phyloP scores from a whole-genome alignment of 2,329 filamentous ascomycete species.

The Colletotrichum sidae region DNA sequence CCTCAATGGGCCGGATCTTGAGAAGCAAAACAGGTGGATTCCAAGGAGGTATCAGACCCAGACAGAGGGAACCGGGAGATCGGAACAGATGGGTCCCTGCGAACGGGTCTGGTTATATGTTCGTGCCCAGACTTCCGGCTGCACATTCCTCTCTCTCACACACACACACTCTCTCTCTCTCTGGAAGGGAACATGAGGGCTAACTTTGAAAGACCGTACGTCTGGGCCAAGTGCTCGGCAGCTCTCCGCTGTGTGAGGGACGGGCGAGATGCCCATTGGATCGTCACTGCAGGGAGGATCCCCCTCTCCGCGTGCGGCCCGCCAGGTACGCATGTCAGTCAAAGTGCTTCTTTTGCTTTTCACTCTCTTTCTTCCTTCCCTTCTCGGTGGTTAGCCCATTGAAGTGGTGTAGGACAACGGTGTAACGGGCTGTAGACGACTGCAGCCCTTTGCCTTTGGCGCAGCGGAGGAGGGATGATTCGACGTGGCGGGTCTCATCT shows the following conservation, averaged over 20 bases:
- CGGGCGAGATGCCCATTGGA: conserved; percentile 2
- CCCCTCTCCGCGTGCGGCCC: conserved; percentile 1
- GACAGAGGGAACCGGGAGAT: background rate
- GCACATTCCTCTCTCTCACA: background rate
- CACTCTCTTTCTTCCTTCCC: background rate
- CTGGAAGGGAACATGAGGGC: background rate
- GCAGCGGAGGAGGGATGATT: no score
- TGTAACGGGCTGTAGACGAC: conserved; percentile 21
- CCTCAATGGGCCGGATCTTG: conserved; percentile 1
- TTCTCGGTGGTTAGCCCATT: background rate
- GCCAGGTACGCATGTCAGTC: conserved; percentile 21
- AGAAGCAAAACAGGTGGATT: conserved; percentile 3
- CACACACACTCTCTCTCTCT: background rate
- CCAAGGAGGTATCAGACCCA: background rate
- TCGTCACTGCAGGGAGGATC: conserved; percentile 7
- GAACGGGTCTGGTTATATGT: conserved; percentile 30
- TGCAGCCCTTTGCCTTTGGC: conserved; percentile 3
- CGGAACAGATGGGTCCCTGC: background rate
- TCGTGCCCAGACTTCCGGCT: conserved; percentile 4
- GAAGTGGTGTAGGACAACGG: conserved; percentile 12
- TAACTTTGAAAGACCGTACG: background rate
- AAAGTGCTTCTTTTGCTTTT: conserved; percentile 1
- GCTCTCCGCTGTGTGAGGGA: conserved; percentile 2
- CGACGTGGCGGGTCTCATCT: no score
- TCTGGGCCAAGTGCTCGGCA: conserved; percentile 16